Base-by-base conservation (phyloP, 345 rosid species). In the Ceriops decandra region DNA sequence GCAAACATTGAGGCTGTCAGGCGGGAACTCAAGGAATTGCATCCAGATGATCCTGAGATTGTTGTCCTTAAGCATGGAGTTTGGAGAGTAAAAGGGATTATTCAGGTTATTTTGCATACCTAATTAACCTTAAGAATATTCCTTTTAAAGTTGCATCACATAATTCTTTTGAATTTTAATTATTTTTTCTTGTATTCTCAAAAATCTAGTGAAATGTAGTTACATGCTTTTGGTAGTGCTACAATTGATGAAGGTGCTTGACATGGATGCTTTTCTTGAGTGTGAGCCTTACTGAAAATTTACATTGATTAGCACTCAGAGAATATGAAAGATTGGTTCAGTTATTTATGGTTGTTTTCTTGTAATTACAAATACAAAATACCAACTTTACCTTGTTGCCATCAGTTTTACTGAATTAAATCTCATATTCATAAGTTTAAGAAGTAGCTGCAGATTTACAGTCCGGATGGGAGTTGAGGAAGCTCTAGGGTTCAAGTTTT, bases 61-160 rank as follows among this genome's bases (percentile, higher is more conserved):
- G 97, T 90, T 69, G 88, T 87, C 67, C 86, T 81, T 47, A 90
- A 68, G 79, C 97, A 86, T 79, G 98, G 96, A 66, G 92, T 87
- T 72, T 93, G 98, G 97, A 86, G 92, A 80, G 97, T 93, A n/a
- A 93, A 87, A 73, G 96, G 98, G 60, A 82, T 89, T 38, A 93
- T 93, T 76, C 98, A 93, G 97, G 97, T 89, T 64, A 24, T 4
- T 74, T 73, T 68, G 61, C 32, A 17, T 62, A 31, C 72, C 36
- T 35, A 36, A n/a, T 68, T 51, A 22, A 53, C 60, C 62, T 28
- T 61, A 15, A 36, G 1, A 66, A 20, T 68, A 68, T 47, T 4
- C 69, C 64, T 57, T 49, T 54, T 32, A 38, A 26, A 52, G 15
- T 53, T 62, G 15, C 31, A 66, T 74, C 2, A 24, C 54, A 7